A percentile compares a stretch with the other conserved stretches of the same genome.
Evolutionary conservation across 1,284 basidiomycete genomes (phyloP).

Genomic region (Anthracocystis setariae): DNA sequence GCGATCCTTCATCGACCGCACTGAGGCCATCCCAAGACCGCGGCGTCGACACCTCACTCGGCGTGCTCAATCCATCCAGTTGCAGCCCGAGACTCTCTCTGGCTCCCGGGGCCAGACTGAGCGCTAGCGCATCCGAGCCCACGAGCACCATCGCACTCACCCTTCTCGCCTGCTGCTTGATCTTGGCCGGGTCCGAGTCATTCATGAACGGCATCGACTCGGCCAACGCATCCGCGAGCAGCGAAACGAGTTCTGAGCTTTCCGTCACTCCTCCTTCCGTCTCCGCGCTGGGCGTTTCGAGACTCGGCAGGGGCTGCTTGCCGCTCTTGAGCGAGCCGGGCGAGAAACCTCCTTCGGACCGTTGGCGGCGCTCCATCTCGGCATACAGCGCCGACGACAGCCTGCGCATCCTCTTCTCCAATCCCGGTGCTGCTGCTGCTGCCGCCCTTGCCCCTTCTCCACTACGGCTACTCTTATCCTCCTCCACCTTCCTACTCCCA

Average conservation of each 20-base stretch:
- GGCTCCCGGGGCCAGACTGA: constrained; percentile 44
- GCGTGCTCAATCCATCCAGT: constrained; percentile 37
- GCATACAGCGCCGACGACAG: constrained; percentile 39
- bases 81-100: constrained; percentile 35
- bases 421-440: constrained; percentile 4
- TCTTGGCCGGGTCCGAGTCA: constrained; percentile 5
- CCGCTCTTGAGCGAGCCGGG: constrained; percentile 13
- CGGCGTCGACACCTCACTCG: constrained; percentile 28
- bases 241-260: constrained; percentile 23
- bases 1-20: neutral
- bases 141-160: constrained; percentile 48
- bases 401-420: constrained; percentile 32
- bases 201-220: constrained; percentile 36
- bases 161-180: constrained; percentile 30
- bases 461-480: too few relatives aligned
- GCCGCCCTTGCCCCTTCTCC: neutral
- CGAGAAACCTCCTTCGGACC: constrained; percentile 23
- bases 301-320: constrained; percentile 3
- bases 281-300: constrained; percentile 1
- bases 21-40: constrained; percentile 7
- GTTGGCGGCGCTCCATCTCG: constrained; percentile 44
- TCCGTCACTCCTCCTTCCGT: neutral
- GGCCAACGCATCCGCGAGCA: constrained; percentile 40
- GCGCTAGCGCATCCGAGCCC: constrained; percentile 45
- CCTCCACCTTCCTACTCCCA: neutral